These are phyloP conservation scores for Arctium minus DNA, from an alignment of 129 eudicot genomes.

Conservation along the genomic window DNA sequence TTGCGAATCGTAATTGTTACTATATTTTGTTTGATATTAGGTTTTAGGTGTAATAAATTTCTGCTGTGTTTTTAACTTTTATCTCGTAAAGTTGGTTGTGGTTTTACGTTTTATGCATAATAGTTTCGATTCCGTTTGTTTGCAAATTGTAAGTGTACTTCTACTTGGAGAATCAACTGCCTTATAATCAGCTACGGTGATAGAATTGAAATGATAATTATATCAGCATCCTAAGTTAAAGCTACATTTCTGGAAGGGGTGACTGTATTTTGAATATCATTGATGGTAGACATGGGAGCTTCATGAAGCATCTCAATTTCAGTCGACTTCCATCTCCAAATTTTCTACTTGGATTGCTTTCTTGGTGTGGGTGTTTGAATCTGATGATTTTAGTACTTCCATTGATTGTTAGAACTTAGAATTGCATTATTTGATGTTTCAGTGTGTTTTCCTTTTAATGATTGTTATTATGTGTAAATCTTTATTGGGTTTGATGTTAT, in stretches of 20 bases:
- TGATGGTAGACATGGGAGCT: not conserved
- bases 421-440: not conserved
- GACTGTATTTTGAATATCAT: not conserved
- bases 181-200: not conserved
- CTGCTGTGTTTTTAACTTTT: not conserved
- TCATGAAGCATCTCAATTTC: not conserved
- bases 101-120: not conserved
- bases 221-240: not conserved
- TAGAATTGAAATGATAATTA: not conserved
- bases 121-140: not conserved
- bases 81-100: not conserved
- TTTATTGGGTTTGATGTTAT: not conserved
- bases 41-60: not conserved
- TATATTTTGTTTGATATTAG: not conserved
- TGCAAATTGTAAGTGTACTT: not conserved
- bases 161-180: not conserved
- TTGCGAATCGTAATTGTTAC: not conserved
- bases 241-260: conserved; percentile 1
- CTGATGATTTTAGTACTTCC: not conserved
- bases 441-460: not conserved
- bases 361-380: not conserved
- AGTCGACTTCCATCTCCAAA: not conserved
- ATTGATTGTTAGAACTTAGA: not conserved
- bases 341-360: not conserved
- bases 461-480: not conserved